Base-by-base conservation (phyloP, 2,329 filamentous ascomycete genomes). In the Paracamarosporium sp. region DNA sequence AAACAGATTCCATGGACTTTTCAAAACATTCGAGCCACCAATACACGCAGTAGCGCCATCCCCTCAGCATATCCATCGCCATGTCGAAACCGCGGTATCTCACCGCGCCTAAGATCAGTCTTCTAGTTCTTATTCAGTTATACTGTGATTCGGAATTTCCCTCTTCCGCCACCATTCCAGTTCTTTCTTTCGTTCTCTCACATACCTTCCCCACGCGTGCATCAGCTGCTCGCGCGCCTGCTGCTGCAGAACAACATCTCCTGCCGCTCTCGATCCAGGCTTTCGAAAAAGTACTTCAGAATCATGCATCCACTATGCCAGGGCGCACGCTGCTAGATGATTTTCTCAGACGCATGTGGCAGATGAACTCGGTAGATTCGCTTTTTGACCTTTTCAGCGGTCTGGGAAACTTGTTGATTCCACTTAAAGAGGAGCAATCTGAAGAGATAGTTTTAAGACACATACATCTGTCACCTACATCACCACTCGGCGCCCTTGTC, bases 241-340 rank as follows among this genome's bases (percentile, higher is more conserved):
- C 57, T 27, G 33, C 47, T 35, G 60, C 50, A 74, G 78, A 41
- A 55, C 79, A 67, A 67, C 74, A 66, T 60, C 69, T 70, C 65
- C 68, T 59, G 60, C 73, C 61, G n/a, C 60, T 72, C 53, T 70
- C 68, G 11, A 72, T 73, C 40, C 56, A 68, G 38, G 79, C 79
- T 53, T 79, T 86, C 50, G 80, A 85, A 64, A 69, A 79, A 60
- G 76, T 79, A 4, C 76, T 84, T 5, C 76, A 78, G 22, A 53
- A 59, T 31, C 80, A 79, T 60, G 67, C 77, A 12, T 85, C 84
- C 1, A 81, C 76, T 8, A 79, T 92, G 55, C 90, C 92, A 0
- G 92, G 92, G 2, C 85, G 90, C 46, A 89, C 86, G n/a, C 79
- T 97, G n/a, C 95, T 93, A 87, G 93, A 98, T 71, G 80, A 90